Base-by-base conservation (phyloP, 768 basidiomycete species). In the Tremella fuciformis region DNA sequence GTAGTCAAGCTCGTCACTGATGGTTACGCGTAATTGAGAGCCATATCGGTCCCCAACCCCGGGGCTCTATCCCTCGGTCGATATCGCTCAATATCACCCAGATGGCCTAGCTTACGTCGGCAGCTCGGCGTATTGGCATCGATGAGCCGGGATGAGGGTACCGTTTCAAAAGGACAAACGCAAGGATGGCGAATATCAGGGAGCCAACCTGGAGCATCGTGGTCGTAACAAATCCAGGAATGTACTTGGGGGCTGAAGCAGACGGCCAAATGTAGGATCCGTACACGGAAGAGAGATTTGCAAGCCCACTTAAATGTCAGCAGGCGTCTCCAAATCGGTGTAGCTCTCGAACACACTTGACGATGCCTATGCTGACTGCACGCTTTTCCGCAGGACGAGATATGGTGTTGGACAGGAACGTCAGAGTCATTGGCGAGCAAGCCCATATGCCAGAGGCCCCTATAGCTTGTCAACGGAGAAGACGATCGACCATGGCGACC, bases 321-420 rank as follows among this genome's bases (percentile, higher is more conserved):
- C 34, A 13, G 21, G 19, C 13, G 22, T 50, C 8, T 37, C 19
- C 15, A 9, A 22, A 39, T 6, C 8, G 19, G 11, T 6, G 29
- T 11, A 34, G 7, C 16, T 40, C n/a, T 21, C 34, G 6, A 21
- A 55, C 55, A 38, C 40, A 57, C 60, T 71, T 71, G 61, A 71
- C 63, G 34, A 67, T 64, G 21, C 66, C 69, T 39, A 67, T 61
- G 3, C 59, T 56, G 44, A 67, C 57, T 9, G 69, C 69, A 21
- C 69, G 58, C 50, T 67, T 67, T 50, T 65, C 66, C 8, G 63
- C 61, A 8, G 69, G 69, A 38, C 59, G 57, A 9, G 58, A 48
- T 55, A 71, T 63, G 44, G 64, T 58, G 57, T 71, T 71, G 29
- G 65, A 64, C 13, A 66, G 57, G 66, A 69, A 75, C 22, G 56